These are phyloP conservation scores for Fragaria iinumae DNA, from an alignment of 306 rosid species.

Conservation along the genomic window DNA sequence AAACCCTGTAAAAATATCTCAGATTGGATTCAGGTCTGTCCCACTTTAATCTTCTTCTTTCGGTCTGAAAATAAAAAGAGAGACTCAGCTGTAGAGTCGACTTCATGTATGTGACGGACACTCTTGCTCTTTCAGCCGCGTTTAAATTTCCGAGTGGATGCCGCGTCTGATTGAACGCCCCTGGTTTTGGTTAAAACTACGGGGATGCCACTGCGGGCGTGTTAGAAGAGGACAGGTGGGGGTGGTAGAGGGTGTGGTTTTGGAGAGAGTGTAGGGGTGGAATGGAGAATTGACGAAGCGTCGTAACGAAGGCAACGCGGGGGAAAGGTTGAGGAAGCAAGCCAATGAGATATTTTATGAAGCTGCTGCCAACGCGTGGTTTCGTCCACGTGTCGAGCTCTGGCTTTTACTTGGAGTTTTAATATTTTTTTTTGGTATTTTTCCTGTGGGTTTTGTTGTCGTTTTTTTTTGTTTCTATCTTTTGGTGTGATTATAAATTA, in stretches of 20 bases:
- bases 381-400: not conserved
- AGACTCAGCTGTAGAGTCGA: not conserved
- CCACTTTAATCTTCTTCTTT: not conserved
- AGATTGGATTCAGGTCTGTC: not conserved
- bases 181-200: slow-evolving; percentile 4
- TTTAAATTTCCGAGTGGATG: slow-evolving; percentile 33
- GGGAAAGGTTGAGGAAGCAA: slow-evolving; percentile 1
- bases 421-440: not conserved
- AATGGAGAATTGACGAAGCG: slow-evolving; percentile 1
- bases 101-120: not conserved
- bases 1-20: no score
- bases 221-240: not conserved
- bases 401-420: not conserved
- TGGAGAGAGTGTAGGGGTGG: slow-evolving; percentile 3
- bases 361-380: not conserved
- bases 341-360: slow-evolving; percentile 19
- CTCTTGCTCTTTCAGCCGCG: slow-evolving; percentile 37
- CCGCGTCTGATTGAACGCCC: slow-evolving; percentile 26
- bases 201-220: slow-evolving; percentile 1
- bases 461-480: not conserved
- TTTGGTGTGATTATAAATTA: no score
- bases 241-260: not conserved
- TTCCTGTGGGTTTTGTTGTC: not conserved
- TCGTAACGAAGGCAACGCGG: not conserved
- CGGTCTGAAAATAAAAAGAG: not conserved